Evolutionary conservation across 1,139 yeast genomes (phyloP).

Genomic region (Suhomyces panamericanus): DNA sequence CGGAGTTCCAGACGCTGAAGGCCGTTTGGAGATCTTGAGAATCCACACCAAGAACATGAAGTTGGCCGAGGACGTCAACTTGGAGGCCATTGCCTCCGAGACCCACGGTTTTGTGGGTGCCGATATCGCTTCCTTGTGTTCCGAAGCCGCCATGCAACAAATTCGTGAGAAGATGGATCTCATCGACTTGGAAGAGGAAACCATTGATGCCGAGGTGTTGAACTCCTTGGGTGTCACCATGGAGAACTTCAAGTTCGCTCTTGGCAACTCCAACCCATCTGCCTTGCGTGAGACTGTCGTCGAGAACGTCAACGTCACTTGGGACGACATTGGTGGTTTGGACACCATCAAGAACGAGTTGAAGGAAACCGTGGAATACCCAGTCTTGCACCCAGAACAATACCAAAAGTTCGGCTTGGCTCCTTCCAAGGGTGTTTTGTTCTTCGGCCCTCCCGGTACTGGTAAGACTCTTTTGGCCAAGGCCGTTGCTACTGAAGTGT

Average conservation of each 20-base stretch:
- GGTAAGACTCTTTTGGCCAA: conserved; percentile 97
- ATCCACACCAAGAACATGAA: conserved; percentile 93
- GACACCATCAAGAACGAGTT: conserved; percentile 94
- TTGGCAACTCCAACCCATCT: conserved; percentile 97
- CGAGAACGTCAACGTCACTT: conserved; percentile 95
- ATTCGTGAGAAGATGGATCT: conserved; percentile 99
- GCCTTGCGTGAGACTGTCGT: conserved; percentile 99
- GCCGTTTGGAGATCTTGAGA: conserved; percentile 93
- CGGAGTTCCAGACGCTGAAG: conserved; percentile 98
- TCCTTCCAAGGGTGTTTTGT: conserved; percentile 96
- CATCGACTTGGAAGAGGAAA: conserved; percentile 95
- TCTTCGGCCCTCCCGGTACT: conserved; percentile 99
- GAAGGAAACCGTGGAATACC: conserved; percentile 98
- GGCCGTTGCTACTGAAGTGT: conserved; percentile 97
- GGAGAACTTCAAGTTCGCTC: conserved; percentile 98
- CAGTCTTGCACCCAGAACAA: conserved; percentile 98
- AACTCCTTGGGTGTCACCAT: conserved; percentile 97
- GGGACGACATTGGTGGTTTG: conserved; percentile 97
- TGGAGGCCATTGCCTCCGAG: conserved; percentile 73
- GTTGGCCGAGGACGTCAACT: conserved; percentile 89
- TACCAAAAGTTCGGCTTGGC: conserved; percentile 96
- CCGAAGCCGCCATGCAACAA: conserved; percentile 95
- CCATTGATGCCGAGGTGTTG: conserved; percentile 95
- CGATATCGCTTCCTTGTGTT: conserved; percentile 76
- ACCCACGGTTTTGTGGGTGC: conserved; percentile 99